phyloP scores from a whole-genome alignment of 2,329 filamentous ascomycete species.

The Pestalotiopsis sp. region DNA sequence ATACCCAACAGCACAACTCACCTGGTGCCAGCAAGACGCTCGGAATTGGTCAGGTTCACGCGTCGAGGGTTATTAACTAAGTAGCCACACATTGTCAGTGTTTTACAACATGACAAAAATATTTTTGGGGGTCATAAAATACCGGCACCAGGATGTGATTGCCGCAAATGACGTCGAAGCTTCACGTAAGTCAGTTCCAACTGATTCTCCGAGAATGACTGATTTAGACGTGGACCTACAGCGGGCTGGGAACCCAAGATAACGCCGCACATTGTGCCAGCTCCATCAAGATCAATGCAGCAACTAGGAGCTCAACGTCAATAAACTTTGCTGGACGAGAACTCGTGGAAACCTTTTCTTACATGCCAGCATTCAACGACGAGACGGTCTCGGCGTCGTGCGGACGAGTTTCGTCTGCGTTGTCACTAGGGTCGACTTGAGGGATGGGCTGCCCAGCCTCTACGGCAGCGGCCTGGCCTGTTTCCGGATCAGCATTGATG shows the following conservation, averaged over 20 bases:
- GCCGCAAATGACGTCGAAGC: not conserved
- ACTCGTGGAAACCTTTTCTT: not conserved
- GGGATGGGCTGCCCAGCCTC: not conserved
- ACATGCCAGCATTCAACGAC: not conserved
- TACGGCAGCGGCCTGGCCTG: too few species aligned
- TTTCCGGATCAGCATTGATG: not conserved
- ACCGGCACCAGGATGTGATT: not conserved
- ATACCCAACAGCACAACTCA: too few species aligned
- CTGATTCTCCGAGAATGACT: too few species aligned
- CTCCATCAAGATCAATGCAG: not conserved
- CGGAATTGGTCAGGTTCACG: too few species aligned
- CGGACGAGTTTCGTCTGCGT: not conserved
- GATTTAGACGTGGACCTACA: not conserved
- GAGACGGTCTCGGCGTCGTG: not conserved
- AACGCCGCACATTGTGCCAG: not conserved
- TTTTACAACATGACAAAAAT: too few species aligned
- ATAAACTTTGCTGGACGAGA: rapidly evolving
- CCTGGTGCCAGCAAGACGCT: too few species aligned
- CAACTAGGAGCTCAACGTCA: not conserved
- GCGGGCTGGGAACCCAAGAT: not conserved
- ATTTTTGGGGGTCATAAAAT: too few species aligned
- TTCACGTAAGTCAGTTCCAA: not conserved
- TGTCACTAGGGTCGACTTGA: not conserved
- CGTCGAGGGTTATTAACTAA: too few species aligned
- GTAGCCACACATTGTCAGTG: too few species aligned